Evolutionary conservation across 768 basidiomycete genomes (phyloP), one percentile per base, ranked within the genome.

Genomic region (Boletus eberwhitei): DNA sequence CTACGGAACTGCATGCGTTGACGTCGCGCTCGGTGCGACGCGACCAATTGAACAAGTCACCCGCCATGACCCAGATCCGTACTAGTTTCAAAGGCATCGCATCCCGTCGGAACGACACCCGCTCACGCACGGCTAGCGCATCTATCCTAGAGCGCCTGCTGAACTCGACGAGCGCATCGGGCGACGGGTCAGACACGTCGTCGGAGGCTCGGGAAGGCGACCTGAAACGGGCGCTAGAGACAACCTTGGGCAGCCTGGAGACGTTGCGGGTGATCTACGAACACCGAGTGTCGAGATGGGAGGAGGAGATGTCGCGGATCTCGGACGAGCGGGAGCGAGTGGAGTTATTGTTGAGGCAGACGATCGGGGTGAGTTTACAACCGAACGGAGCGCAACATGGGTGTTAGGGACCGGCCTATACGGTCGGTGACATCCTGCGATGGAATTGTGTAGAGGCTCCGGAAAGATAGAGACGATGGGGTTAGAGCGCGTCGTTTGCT

Each of bases 1-100:
- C 84, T 13, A 83, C 80, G 16, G 87, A 86, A 60, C 64, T 88
- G 7, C 80, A 88, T 58, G 66, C 81, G 4, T 67, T 88, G 24
- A 81, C 79, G 3, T 90, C 88, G 24, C 83, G 90, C 8, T 79
- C 85, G 1, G 79, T 91, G 45, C 83, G 87, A 21, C 79, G 88
- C 16, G 79, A 84, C 40, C 64, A 78, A 0, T 55, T 85, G 12
- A 50, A 69, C 29, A 77, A 74, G 26, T 82, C 83, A 0, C 65
- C 77, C 5, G 75, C 78, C 5, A 75, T 89, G 71, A 62, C 66
- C 11, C 75, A 75, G 48, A 74, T 90, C 9, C 84, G 83, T 2
- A 60, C 75, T 2, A 74, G 78, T 2, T 90, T 90, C 75, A 73
- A 78, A 16, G 78, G 79, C 13, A 74, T 90, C 31, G 83, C 88